A percentile compares a stretch with the other conserved stretches of the same genome.
These are phyloP conservation scores for Colletotrichum chrysophilum DNA, from an alignment of 2,329 filamentous ascomycete genomes.

Conservation along the genomic window DNA sequence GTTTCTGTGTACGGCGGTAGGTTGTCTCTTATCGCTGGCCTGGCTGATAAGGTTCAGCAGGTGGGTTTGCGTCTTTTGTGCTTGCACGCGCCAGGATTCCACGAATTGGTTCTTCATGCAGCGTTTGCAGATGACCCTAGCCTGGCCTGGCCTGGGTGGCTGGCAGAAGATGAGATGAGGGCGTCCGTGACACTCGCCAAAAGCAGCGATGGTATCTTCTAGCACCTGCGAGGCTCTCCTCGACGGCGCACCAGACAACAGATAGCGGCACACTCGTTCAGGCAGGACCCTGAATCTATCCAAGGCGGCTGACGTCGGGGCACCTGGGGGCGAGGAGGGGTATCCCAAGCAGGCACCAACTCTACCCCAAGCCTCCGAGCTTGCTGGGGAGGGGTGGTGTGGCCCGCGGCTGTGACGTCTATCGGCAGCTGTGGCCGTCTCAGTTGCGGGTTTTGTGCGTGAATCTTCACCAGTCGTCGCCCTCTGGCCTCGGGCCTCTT, in stretches of 20 bases:
- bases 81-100: slow-evolving; percentile 4
- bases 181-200: neutral
- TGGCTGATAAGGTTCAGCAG: slow-evolving; percentile 5
- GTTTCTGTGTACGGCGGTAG: neutral
- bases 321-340: slow-evolving; percentile 1
- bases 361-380: neutral
- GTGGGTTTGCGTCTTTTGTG: slow-evolving; percentile 16
- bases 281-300: slow-evolving; percentile 14
- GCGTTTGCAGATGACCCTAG: slow-evolving; percentile 1
- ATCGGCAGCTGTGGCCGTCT: slow-evolving; percentile 3
- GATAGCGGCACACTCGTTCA: neutral
- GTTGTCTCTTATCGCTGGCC: neutral
- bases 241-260: neutral
- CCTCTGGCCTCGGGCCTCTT: neutral
- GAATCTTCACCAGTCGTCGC: slow-evolving; percentile 4
- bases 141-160: neutral
- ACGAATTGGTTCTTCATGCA: slow-evolving; percentile 10
- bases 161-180: neutral
- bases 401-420: slow-evolving; percentile 13
- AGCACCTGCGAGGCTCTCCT: neutral
- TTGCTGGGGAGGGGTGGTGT: neutral
- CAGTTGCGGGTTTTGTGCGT: slow-evolving; percentile 18
- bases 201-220: neutral
- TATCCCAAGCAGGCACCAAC: neutral
- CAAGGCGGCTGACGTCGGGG: slow-evolving; percentile 1